phyloP scores from a whole-genome alignment of 345 rosid genomes.

The Draba incana region DNA sequence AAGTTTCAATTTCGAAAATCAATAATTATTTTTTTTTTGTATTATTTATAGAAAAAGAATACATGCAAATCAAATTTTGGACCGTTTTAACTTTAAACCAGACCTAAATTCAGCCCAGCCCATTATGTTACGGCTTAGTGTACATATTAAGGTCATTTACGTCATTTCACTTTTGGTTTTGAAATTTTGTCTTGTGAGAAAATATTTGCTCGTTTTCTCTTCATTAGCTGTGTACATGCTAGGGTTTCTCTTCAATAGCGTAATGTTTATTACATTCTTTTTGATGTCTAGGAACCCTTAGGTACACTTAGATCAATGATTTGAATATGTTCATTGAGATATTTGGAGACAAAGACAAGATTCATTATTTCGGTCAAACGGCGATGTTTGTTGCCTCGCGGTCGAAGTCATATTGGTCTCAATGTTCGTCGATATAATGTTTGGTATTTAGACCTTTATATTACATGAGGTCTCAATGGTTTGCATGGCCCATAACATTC shows the following conservation, averaged over 20 bases:
- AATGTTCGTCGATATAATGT: slow-evolving; percentile 60
- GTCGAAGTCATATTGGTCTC: slow-evolving; percentile 56
- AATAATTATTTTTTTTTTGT: not conserved
- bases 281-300: too few relatives aligned
- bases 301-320: too few relatives aligned
- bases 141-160: not conserved
- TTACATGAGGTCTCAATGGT: not conserved
- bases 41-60: not conserved
- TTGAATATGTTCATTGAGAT: too few relatives aligned
- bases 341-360: not conserved
- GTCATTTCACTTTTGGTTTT: not conserved
- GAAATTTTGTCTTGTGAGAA: not conserved
- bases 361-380: slow-evolving; percentile 52
- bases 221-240: too few relatives aligned
- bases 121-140: slow-evolving; percentile 2
- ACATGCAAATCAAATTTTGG: not conserved
- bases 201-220: too few relatives aligned
- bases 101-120: slow-evolving; percentile 17
- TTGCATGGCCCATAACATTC: not conserved
- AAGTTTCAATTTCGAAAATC: slow-evolving; percentile 1
- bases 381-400: slow-evolving; percentile 64
- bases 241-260: too few relatives aligned
- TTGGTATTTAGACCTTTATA: slow-evolving; percentile 45
- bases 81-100: not conserved
- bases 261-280: too few relatives aligned